Evolutionary conservation across 441 rosid genomes (phyloP), one percentile per base, ranked within the genome.

Genomic region (Viola pubescens): DNA sequence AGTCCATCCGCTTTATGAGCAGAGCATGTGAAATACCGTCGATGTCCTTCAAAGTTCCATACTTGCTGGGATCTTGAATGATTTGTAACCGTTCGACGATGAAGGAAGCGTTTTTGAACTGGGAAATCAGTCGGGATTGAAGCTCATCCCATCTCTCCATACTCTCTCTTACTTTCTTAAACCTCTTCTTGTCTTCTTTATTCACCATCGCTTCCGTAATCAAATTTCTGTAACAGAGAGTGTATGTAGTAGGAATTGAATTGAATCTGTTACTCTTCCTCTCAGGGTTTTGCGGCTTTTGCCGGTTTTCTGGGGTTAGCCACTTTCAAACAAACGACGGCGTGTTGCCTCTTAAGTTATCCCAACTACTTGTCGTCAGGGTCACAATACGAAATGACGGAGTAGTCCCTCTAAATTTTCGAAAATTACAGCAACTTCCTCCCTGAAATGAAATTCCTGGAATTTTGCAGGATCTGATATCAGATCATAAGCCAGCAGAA

Each of bases 151-250:
- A 89, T 49, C 67, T 75, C 4, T 69, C 77, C 87, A 88, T 77
- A 66, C 79, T 83, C 37, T 84, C 88, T 63, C 75, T 77, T 4
- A 70, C 83, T 66, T 69, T 87, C 67, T 72, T 76, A 54, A 82
- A 74, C 64, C 69, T 81, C 67, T 85, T 88, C 70, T 83, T 95
- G 63, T 83, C 85, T 68, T 83, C 85, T 68, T 86, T 86, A 74
- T 64, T 83, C 55, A 87, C 76, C 2, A 81, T 56, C 53, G 72
- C 79, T 73, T 88, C 96, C 96, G 88, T 91, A 41, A 10, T 52
- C 38, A 42, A 62, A 62, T 26, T 26, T 26, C 34, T 26, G 1
- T 26, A 1, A 26, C 34, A 26, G 34, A 26, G 34, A 16, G 19
- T 0, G 19, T 16, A 16, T 16, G 34, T 2, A 1, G 34, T 26